Base-by-base conservation (phyloP, 2,329 filamentous ascomycete genomes). In the Ophiocordyceps unilateralis region DNA sequence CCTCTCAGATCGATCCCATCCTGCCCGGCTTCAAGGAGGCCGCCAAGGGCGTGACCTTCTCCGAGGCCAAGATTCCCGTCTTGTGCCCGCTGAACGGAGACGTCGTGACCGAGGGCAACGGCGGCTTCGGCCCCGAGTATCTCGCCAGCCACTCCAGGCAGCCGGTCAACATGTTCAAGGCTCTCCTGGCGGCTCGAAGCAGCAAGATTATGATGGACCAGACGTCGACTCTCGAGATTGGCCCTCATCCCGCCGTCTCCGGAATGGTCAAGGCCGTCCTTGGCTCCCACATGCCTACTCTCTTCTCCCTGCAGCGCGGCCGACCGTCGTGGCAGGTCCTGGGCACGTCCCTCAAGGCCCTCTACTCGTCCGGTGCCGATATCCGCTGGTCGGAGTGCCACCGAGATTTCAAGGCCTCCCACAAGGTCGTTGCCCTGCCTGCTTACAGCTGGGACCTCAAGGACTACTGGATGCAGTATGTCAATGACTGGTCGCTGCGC, bases 381-480 rank as follows among this genome's bases (percentile, higher is more conserved):
- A 64, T 87, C 45, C 67, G 79, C 55, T 88, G 82, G 72, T 72
- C 76, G 48, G 80, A 83, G 58, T 81, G 73, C 55, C 75, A 81
- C 50, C 62, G 69, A 44, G 60, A 65, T 47, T 68, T 67, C 46
- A 48, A 49, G 32, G 41, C 49, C 1, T 58, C 56, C 12, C 55
- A 61, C 11, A 58, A 59, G 9, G 62, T 85, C 21, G 60, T 83
- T 11, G 62, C 72, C 11, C 63, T 86, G 1, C 82, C 82, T 1
- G 70, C 71, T 3, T 86, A 86, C 56, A 68, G 68, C 0, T 87
- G 80, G 59, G 77, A 86, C 51, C 65, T 74, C 52, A 83, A 83
- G 67, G 77, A 72, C 49, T 84, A 84, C 57, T 76, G 72, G 72
- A 64, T 74, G 26, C 63, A 68, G 48, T 75, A 85, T 58, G 34